phyloP scores from a whole-genome alignment of 2,329 filamentous ascomycete genomes.

The Zasmidium cellare region DNA sequence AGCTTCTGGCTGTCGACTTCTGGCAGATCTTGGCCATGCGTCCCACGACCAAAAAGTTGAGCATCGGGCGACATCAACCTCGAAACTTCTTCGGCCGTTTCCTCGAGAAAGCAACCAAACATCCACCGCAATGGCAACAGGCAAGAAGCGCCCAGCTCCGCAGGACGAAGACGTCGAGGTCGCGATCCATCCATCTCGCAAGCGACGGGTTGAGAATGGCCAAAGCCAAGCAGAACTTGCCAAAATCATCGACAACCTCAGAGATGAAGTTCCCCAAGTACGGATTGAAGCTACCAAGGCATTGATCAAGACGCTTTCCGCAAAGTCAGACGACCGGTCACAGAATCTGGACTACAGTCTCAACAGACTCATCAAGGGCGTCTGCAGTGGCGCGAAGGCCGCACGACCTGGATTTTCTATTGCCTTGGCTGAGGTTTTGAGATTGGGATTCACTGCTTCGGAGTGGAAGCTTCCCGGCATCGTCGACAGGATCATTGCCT shows the following conservation, averaged over 20 bases:
- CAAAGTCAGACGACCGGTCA: constrained; percentile 37
- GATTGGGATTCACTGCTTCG: constrained; percentile 46
- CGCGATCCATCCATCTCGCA: constrained; percentile 29
- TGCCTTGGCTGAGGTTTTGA: constrained; percentile 78
- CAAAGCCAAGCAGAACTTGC: constrained; percentile 45
- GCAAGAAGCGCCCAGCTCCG: constrained; percentile 23
- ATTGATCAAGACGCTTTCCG: constrained; percentile 43
- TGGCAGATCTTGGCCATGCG: not conserved
- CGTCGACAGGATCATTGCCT: constrained; percentile 53
- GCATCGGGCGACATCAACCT: not conserved
- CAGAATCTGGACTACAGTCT: constrained; percentile 42
- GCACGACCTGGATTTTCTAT: constrained; percentile 87
- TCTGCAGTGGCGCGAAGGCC: constrained; percentile 86
- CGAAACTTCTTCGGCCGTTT: not conserved
- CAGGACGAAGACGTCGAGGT: constrained; percentile 15
- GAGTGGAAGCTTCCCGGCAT: constrained; percentile 32
- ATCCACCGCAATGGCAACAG: constrained; percentile 17
- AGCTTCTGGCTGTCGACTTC: not conserved
- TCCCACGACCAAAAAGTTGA: constrained; percentile 5
- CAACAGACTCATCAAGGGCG: constrained; percentile 70
- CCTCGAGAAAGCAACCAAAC: not conserved
- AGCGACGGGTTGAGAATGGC: constrained; percentile 36
- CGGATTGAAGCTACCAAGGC: constrained; percentile 48
- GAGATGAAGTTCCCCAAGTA: constrained; percentile 46
- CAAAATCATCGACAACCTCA: constrained; percentile 48